These are phyloP conservation scores for Rhodofomes roseus DNA, from an alignment of 1,284 basidiomycete genomes.

Conservation along the genomic window DNA sequence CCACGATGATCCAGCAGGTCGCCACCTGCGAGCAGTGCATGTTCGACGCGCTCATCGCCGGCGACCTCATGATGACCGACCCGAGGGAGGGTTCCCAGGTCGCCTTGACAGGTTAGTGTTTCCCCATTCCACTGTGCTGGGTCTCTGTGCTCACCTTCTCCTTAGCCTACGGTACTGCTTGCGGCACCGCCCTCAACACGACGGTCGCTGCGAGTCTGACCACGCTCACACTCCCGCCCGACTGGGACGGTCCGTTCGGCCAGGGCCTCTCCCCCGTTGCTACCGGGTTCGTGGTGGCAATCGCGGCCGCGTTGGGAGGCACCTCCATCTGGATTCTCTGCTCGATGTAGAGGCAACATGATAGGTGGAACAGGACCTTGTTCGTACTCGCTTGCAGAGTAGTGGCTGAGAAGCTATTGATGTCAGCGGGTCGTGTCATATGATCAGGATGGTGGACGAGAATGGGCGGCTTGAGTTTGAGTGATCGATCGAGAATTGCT, in stretches of 20 bases:
- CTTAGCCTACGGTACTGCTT: constrained; percentile 48
- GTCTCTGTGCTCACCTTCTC: not conserved
- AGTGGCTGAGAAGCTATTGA: not conserved
- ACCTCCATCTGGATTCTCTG: constrained; percentile 46
- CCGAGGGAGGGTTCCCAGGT: constrained; percentile 51
- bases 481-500: not conserved
- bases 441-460: not conserved
- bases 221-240: constrained; percentile 40
- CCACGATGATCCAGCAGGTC: constrained; percentile 37
- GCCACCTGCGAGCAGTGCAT: constrained; percentile 60
- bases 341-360: constrained; percentile 34
- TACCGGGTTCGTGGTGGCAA: constrained; percentile 43
- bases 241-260: constrained; percentile 59
- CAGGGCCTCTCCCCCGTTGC: constrained; percentile 37
- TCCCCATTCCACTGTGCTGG: not conserved
- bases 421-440: too few relatives aligned
- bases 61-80: constrained; percentile 46
- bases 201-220: constrained; percentile 34
- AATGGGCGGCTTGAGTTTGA: not conserved
- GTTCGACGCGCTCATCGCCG: constrained; percentile 48
- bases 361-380: not conserved
- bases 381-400: not conserved
- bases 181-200: constrained; percentile 31
- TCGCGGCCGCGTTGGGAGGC: constrained; percentile 43
- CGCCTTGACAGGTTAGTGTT: constrained; percentile 42